These are phyloP conservation scores for Tylopilus balloui DNA, from an alignment of 768 basidiomycete genomes.

Conservation along the genomic window DNA sequence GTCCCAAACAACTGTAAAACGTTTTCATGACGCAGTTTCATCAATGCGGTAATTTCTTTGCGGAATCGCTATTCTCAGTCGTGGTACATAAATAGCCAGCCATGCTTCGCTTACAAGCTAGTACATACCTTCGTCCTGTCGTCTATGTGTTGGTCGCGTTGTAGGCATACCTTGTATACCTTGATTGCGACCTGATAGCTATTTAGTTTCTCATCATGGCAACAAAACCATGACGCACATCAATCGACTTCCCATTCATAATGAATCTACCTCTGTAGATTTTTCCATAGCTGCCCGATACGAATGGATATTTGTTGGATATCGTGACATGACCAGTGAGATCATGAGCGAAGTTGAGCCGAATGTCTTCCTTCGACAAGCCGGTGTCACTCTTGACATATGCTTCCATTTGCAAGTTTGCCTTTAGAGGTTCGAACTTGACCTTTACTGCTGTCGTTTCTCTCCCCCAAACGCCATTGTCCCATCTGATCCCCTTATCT, in stretches of 20 bases:
- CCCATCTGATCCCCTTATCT: background rate
- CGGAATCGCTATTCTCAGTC: background rate
- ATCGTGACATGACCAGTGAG: background rate
- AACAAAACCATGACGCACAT: background rate
- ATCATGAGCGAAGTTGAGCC: background rate
- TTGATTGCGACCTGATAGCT: constrained; percentile 2
- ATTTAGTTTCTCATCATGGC: background rate
- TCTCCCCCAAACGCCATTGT: background rate
- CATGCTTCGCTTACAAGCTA: background rate
- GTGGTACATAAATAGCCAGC: background rate
- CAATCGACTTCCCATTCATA: background rate
- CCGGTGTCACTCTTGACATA: background rate
- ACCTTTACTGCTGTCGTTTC: background rate
- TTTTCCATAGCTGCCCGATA: background rate
- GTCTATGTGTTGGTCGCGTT: background rate
- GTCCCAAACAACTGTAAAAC: background rate
- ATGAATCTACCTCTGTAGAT: background rate
- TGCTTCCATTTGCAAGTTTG: background rate
- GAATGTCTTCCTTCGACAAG: background rate
- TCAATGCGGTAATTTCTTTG: background rate
- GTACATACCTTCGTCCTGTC: background rate
- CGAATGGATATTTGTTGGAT: background rate
- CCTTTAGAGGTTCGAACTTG: background rate
- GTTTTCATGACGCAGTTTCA: background rate
- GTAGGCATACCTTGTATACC: background rate